These are phyloP conservation scores for Iris macrosiphon DNA, from an alignment of 106 monocot genomes.

Conservation along the genomic window DNA sequence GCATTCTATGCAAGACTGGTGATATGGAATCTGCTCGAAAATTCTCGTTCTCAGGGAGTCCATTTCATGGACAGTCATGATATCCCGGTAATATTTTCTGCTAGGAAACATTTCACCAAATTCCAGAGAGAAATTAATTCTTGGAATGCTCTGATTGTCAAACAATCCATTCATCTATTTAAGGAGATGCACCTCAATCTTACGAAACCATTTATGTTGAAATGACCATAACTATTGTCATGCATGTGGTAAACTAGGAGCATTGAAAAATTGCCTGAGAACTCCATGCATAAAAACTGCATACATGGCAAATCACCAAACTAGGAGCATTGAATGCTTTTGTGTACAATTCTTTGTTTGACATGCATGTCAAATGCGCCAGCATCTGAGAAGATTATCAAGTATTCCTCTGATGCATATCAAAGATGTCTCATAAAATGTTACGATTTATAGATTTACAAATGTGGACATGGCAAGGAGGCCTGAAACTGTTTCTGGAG, in stretches of 20 bases:
- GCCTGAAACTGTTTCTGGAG: conserved; percentile 23
- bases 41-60: conserved; percentile 31
- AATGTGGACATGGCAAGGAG: conserved; percentile 34
- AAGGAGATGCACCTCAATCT: conserved; percentile 12
- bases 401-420: conserved; percentile 21
- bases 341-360: conserved; percentile 37
- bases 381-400: conserved; percentile 15
- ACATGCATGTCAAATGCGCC: conserved; percentile 56
- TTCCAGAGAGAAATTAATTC: conserved; percentile 18
- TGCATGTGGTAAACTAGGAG: conserved; percentile 32
- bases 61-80: conserved; percentile 30
- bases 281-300: conserved; percentile 29
- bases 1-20: conserved; percentile 24
- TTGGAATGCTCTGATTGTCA: conserved; percentile 31
- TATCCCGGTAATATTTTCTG: conserved; percentile 25
- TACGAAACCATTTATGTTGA: conserved; percentile 24
- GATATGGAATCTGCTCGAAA: conserved; percentile 18
- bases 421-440: conserved; percentile 48
- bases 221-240: conserved; percentile 38
- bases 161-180: conserved; percentile 24
- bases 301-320: too few relatives aligned
- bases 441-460: conserved; percentile 31
- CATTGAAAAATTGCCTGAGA: conserved; percentile 21
- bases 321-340: conserved; percentile 18
- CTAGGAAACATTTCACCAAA: conserved; percentile 28